Evolutionary conservation across 257 asterid genomes (phyloP).

Genomic region (Galeopsis tetrahit): DNA sequence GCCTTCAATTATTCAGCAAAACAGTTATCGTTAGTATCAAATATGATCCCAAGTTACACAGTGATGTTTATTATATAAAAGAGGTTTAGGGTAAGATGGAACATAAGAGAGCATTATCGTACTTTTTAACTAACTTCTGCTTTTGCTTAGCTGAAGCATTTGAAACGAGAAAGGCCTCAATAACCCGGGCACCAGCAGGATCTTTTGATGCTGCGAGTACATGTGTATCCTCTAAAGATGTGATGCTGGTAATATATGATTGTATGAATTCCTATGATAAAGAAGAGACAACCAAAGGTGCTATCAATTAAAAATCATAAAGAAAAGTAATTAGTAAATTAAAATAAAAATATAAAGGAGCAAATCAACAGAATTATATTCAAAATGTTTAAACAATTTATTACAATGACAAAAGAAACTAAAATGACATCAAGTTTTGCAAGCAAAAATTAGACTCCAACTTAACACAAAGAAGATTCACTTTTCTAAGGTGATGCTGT

Average conservation of each 20-base stretch:
- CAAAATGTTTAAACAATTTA: background rate
- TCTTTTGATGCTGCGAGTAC: slow-evolving; percentile 73
- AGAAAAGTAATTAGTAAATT: background rate
- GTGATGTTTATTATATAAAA: background rate
- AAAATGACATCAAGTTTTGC: slow-evolving; percentile 4
- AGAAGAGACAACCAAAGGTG: slow-evolving; percentile 23
- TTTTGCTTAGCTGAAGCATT: slow-evolving; percentile 74
- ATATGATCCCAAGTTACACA: background rate
- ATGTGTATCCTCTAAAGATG: slow-evolving; percentile 67
- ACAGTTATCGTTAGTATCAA: slow-evolving; percentile 27
- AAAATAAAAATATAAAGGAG: slow-evolving; percentile 14
- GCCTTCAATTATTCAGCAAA: slow-evolving; percentile 52
- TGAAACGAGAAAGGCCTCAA: slow-evolving; percentile 88
- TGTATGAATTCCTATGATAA: slow-evolving; percentile 66
- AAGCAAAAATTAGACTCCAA: slow-evolving; percentile 18
- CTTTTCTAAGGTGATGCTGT: background rate
- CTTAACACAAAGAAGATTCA: slow-evolving; percentile 9
- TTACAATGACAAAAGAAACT: background rate
- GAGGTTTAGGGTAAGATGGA: slow-evolving; percentile 23
- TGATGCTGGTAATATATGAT: slow-evolving; percentile 66
- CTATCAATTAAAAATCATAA: slow-evolving; percentile 24
- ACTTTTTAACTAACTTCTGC: slow-evolving; percentile 74
- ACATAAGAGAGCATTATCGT: slow-evolving; percentile 41
- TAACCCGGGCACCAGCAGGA: slow-evolving; percentile 83
- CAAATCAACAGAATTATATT: slow-evolving; percentile 6